Conservation (phyloP, 257 asterid genomes). For the Mitragyna speciosa region DNA sequence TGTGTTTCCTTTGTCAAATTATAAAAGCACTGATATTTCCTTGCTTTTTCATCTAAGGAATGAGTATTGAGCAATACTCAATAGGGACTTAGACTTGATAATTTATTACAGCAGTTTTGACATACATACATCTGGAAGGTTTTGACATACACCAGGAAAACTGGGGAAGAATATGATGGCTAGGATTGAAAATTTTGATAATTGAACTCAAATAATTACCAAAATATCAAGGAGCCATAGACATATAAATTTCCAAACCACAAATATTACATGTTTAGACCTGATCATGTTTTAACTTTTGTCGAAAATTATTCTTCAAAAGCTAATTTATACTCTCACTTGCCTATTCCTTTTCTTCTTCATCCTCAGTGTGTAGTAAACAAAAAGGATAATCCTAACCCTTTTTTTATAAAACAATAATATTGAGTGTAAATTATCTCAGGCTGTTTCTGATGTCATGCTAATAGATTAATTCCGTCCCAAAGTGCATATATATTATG, state of each 20-base stretch:
- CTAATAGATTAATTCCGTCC: background rate
- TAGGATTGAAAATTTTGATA: background rate
- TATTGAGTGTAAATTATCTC: background rate
- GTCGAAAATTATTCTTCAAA: no score
- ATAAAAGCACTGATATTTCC: background rate
- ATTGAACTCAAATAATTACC: background rate
- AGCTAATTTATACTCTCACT: background rate
- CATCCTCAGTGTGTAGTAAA: background rate
- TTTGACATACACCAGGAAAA: background rate
- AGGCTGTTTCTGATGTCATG: background rate
- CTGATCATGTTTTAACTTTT: no score
- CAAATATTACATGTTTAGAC: background rate
- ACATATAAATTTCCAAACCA: no score
- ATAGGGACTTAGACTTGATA: background rate
- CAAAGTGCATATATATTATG: background rate
- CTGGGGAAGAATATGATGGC: background rate
- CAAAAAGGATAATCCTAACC: background rate
- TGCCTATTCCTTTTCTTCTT: background rate
- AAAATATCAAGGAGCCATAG: no score
- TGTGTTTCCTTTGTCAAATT: background rate
- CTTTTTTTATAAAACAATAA: background rate
- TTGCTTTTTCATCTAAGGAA: background rate
- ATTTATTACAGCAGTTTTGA: background rate
- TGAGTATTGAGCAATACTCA: background rate
- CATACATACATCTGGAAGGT: no score